Evolutionary conservation across 495 filamentous ascomycete species (phyloP).

Genomic region (Physcia stellaris): DNA sequence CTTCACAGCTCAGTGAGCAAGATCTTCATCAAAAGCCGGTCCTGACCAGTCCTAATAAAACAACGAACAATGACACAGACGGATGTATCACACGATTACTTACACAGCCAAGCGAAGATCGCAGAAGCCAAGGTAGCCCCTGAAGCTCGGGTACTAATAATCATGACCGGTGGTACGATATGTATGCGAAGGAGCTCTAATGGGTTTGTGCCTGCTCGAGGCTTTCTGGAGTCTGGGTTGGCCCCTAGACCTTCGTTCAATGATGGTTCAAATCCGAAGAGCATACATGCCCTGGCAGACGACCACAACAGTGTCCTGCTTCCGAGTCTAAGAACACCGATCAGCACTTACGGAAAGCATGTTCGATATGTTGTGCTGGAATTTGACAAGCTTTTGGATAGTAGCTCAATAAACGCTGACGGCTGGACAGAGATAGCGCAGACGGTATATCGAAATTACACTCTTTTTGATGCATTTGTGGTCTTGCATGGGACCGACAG

Average conservation of each 20-base stretch:
- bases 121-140: too few relatives aligned
- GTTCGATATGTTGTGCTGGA: conserved; percentile 80
- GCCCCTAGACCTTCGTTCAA: conserved; percentile 80
- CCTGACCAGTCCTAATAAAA: too few relatives aligned
- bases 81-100: too few relatives aligned
- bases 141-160: conserved; percentile 73
- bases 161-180: conserved; percentile 93
- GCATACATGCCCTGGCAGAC: conserved; percentile 40
- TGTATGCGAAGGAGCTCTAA: conserved; percentile 70
- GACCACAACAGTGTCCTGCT: conserved; percentile 30
- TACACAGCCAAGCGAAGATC: too few relatives aligned
- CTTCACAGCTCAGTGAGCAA: too few relatives aligned
- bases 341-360: conserved; percentile 65
- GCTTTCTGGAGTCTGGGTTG: conserved; percentile 75
- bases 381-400: conserved; percentile 78
- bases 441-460: conserved; percentile 61
- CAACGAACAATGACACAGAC: too few relatives aligned
- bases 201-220: conserved; percentile 56
- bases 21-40: too few relatives aligned
- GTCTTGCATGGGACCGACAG: conserved; percentile 95
- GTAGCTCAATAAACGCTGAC: conserved; percentile 76
- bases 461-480: conserved; percentile 86
- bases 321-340: conserved; percentile 61
- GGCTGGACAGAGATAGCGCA: conserved; percentile 84
- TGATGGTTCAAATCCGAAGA: conserved; percentile 50